Conservation (phyloP, 2,329 filamentous ascomycete genomes). For the Fusarium udum region DNA sequence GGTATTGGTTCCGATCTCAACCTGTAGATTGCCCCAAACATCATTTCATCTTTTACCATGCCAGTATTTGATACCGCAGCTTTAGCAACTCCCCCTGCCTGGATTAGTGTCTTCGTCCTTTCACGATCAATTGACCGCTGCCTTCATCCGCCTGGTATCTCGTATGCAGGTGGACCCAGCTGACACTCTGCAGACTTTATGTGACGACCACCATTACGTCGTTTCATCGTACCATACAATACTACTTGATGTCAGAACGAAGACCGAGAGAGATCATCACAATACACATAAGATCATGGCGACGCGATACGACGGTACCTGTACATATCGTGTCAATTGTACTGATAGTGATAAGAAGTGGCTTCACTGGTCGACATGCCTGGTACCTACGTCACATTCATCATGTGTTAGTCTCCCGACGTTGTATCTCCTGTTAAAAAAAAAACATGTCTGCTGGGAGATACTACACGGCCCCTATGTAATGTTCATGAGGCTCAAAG, state of each 20-base stretch:
- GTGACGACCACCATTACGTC: neutral
- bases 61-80: neutral
- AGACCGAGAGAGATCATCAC: neutral
- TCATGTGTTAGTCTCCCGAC: too few relatives aligned
- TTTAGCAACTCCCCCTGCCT: neutral
- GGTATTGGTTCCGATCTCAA: neutral
- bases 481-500: slow-evolving; percentile 29
- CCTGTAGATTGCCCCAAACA: neutral
- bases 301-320: neutral
- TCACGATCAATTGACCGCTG: neutral
- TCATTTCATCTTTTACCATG: neutral
- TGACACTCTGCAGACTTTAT: neutral
- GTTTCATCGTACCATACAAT: neutral
- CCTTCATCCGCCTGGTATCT: neutral
- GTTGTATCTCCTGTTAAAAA: neutral
- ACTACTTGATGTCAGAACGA: neutral
- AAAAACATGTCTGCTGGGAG: neutral
- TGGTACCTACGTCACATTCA: neutral
- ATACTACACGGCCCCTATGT: neutral
- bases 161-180: neutral
- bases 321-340: neutral
- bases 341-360: neutral
- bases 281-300: neutral
- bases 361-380: neutral
- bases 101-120: too few relatives aligned